Percentiles rank a stretch among this genome's conserved stretches.
These are phyloP conservation scores for Fistulifera pelliculosa DNA, from an alignment of 108 stramenopile genomes.

Conservation along the genomic window DNA sequence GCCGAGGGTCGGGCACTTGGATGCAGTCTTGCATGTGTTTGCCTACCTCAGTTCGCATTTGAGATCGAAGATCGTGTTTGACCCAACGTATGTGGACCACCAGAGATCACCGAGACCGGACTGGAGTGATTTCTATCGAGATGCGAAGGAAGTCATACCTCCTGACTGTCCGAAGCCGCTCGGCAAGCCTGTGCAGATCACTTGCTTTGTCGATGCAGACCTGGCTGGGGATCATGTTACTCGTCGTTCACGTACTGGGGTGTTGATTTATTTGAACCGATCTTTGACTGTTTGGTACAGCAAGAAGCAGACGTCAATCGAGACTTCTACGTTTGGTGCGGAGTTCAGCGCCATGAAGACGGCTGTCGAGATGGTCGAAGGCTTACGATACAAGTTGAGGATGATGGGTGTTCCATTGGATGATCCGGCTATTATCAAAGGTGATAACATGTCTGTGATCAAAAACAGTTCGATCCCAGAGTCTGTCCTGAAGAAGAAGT, in stretches of 20 bases:
- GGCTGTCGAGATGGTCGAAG: slow-evolving; percentile 26
- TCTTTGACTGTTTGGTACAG: slow-evolving; percentile 39
- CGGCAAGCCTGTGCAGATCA: slow-evolving; percentile 17
- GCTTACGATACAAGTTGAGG: slow-evolving; percentile 43
- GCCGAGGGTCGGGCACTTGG: slow-evolving; percentile 36
- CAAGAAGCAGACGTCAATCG: slow-evolving; percentile 48
- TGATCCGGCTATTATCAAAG: slow-evolving; percentile 17
- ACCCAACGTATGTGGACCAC: slow-evolving; percentile 11
- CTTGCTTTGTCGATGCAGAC: slow-evolving; percentile 40
- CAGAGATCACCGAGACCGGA: not conserved
- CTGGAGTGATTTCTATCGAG: slow-evolving; percentile 19
- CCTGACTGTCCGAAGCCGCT: slow-evolving; percentile 21
- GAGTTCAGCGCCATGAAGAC: slow-evolving; percentile 38
- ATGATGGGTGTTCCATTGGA: slow-evolving; percentile 46
- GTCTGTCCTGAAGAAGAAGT: slow-evolving; percentile 39
- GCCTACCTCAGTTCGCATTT: slow-evolving; percentile 16
- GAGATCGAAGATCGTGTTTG: slow-evolving; percentile 24
- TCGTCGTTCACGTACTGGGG: slow-evolving; percentile 39
- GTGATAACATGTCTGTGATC: slow-evolving; percentile 38
- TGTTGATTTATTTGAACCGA: slow-evolving; percentile 40
- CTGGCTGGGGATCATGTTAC: slow-evolving; percentile 41
- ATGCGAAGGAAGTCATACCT: slow-evolving; percentile 19
- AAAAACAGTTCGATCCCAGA: slow-evolving; percentile 23
- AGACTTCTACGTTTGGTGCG: slow-evolving; percentile 41
- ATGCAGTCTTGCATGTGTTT: slow-evolving; percentile 25